phyloP scores from a whole-genome alignment of 139 green algal genomes.

The Haematococcus sp. region DNA sequence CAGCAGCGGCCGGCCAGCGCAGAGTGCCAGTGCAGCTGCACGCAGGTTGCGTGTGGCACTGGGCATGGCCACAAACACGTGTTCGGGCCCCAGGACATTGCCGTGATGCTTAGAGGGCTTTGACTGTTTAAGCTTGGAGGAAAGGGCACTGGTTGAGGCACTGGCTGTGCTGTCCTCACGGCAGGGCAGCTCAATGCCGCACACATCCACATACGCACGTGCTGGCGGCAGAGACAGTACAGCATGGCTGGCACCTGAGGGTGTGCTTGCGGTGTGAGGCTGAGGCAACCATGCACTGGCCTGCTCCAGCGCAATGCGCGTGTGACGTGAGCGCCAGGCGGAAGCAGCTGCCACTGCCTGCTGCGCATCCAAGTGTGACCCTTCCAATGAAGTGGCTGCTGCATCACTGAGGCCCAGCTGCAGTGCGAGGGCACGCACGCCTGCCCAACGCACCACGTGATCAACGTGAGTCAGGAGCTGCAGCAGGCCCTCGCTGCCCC shows the following conservation, averaged over 20 bases:
- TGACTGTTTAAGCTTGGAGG: not conserved
- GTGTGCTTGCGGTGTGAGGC: not conserved
- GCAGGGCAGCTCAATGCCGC: conserved; percentile 54
- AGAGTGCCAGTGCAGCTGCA: conserved; percentile 76
- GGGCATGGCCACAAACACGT: conserved; percentile 50
- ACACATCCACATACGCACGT: conserved; percentile 51
- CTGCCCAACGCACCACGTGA: conserved; percentile 51
- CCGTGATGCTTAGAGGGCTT: conserved; percentile 2
- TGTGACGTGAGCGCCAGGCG: not conserved
- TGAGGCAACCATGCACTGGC: not conserved
- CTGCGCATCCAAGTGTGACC: not conserved
- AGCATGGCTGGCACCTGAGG: not conserved
- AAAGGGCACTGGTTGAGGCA: not conserved
- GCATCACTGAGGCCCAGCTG: conserved; percentile 31
- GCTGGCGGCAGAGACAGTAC: conserved; percentile 23
- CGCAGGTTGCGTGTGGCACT: conserved; percentile 51
- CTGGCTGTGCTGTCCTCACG: not conserved
- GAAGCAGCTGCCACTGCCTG: not conserved
- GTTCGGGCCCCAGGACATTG: not conserved
- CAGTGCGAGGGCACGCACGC: conserved; percentile 37
- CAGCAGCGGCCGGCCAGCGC: conserved; percentile 72
- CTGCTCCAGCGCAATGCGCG: not conserved
- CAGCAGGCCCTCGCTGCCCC: conserved; percentile 33
- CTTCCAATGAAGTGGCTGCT: not conserved
- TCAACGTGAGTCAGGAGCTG: conserved; percentile 50